Base-by-base conservation (phyloP, 495 filamentous ascomycete genomes). In the Podospora anserina region DNA sequence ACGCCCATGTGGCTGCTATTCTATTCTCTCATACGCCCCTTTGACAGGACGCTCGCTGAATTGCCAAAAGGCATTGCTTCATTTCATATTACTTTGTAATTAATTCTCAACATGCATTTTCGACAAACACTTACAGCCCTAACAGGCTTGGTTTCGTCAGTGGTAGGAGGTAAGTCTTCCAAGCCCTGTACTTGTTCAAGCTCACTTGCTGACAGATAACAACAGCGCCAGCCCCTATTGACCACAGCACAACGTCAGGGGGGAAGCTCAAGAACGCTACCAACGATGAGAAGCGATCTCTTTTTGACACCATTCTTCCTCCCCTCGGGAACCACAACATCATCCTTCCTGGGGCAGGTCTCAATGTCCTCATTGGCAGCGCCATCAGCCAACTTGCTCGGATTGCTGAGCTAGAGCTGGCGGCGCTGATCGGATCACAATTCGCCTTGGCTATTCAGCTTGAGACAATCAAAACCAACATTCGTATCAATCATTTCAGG, bases 391-490 rank as follows among this genome's bases (percentile, higher is more conserved):
- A 76, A 60, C 72, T 80, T 16, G 72, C 72, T 13, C 63, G 59
- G 16, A 53, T 78, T 30, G 76, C 78, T 9, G 78, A 80, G 68
- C 73, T 73, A 49, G 61, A 80, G 54, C 73, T 80, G 60, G 72
- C 76, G 26, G 69, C 71, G 54, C 73, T 76, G n/a, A 64, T 80
- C 9, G 73, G 79, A 64, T 73, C 77, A 0, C 68, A 80, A 59
- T 53, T 80, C n/a, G 73, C 74, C 16, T 68, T 78, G 13, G 69
- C 74, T 39, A 70, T 72, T 15, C 73, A 78, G 32, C 70, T 79
- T 5, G 66, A 80, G 62, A 73, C 71, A 20, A 75, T 80, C 70
- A 78, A 78, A 73, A 74, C 78, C 63, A 80, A 80, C 68, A 78
- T 80, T 68, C 76, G 77, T 7, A 54, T 79, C 60, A 80, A 80